Evolutionary conservation across 192 early-diverging fungal genomes (phyloP), one percentile per base, ranked within the genome.

Genomic region (Dissophora ornata): DNA sequence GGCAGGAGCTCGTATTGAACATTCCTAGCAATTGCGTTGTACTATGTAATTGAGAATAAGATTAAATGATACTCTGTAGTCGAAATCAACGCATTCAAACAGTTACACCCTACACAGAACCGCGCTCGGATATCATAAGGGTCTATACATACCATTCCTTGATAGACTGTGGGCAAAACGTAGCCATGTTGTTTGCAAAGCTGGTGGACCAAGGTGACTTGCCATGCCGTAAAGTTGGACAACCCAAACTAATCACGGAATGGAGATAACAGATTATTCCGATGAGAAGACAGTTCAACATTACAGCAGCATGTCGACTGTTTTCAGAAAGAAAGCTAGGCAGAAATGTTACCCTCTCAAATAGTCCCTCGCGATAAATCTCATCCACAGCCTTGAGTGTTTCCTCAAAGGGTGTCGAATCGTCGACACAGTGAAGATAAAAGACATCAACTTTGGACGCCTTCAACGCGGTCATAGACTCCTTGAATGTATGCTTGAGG

Each of bases 401-500:
- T 2, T 69, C 59, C 58, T 82, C 87, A 49, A 86, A 83, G 6
- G 87, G 83, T 18, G 81, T 84, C 0, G 71, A 49, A 60, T 84
- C 71, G 46, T 90, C 89, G 4, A 87, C 87, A 1, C 84, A 83
- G 62, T 90, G 89, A 15, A 90, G 67, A 56, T 90, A 90, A 54
- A 90, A 87, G 15, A 89, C 81, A 48, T 89, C 87, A 15, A 90
- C 84, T 42, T 78, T 79, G 12, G 80, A 42, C 5, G 57, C 46
- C 4, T 82, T 68, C 56, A 90, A 67, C 19, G 84, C 86, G 41
- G 19, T 57, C 25, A 90, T 59, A 1, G 84, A 84, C 19, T 67
- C 79, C 8, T 33, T 10, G 26, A 61, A 46, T 28, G 22, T 30
- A 29, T 62, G 47, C n/a, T 47, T 77, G 24, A 85, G 70, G 7